These are phyloP conservation scores for Chrysoporthe puriensis DNA, from an alignment of 2,329 filamentous ascomycete species.

Conservation along the genomic window DNA sequence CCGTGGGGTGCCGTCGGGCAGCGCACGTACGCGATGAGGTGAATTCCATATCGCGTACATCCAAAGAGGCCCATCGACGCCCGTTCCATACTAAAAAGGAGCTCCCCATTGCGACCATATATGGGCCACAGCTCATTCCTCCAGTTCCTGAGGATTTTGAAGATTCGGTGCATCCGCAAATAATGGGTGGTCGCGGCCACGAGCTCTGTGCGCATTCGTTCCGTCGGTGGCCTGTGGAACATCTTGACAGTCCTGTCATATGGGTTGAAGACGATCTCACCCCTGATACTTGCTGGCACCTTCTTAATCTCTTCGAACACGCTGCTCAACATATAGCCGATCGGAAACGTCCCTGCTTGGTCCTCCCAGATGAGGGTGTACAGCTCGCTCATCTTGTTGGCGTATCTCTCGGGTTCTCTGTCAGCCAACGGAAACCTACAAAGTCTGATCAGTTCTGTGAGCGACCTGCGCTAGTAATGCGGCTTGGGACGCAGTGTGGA, in stretches of 20 bases:
- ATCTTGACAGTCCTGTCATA: conserved; percentile 65
- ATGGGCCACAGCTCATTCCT: conserved; percentile 80
- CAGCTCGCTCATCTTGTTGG: conserved; percentile 60
- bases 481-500: neutral
- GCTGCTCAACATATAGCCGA: conserved; percentile 62
- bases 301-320: conserved; percentile 54
- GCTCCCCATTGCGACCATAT: conserved; percentile 64
- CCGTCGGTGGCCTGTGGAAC: conserved; percentile 56
- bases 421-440: conserved; percentile 77
- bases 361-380: conserved; percentile 69
- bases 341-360: conserved; percentile 63
- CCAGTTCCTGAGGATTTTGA: conserved; percentile 78
- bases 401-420: conserved; percentile 59
- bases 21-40: conserved; percentile 75
- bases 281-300: conserved; percentile 53
- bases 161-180: conserved; percentile 72
- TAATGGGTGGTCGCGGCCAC: conserved; percentile 62
- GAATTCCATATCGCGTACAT: conserved; percentile 76
- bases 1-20: conserved; percentile 52
- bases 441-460: conserved; percentile 15
- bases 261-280: conserved; percentile 65
- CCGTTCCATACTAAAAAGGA: conserved; percentile 79
- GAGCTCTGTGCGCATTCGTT: conserved; percentile 63
- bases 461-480: conserved; percentile 6
- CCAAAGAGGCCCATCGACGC: conserved; percentile 75